These are phyloP conservation scores for Diaporthe destruens DNA, from an alignment of 2,329 filamentous ascomycete genomes.

Conservation along the genomic window DNA sequence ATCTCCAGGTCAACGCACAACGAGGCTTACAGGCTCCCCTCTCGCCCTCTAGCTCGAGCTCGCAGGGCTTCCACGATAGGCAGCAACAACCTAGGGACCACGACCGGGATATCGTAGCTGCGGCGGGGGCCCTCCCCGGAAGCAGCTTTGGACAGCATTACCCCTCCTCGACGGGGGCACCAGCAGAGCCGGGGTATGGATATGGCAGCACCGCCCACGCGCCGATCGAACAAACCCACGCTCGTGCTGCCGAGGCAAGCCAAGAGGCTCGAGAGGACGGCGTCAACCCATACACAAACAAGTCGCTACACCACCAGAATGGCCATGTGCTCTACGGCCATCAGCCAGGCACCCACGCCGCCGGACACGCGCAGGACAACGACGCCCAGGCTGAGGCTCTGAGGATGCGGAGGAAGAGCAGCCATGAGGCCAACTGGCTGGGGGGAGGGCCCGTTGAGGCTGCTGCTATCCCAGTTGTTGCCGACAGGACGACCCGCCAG, in stretches of 20 bases:
- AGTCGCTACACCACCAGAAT: constrained; percentile 51
- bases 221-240: constrained; percentile 62
- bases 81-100: constrained; percentile 38
- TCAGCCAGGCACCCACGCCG: constrained; percentile 27
- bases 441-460: constrained; percentile 7
- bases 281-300: constrained; percentile 68
- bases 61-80: constrained; percentile 61
- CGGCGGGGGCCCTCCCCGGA: constrained; percentile 67
- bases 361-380: constrained; percentile 12
- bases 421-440: constrained; percentile 20
- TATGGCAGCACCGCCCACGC: constrained; percentile 62
- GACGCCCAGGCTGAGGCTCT: background rate
- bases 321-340: constrained; percentile 26
- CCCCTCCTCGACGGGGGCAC: constrained; percentile 35
- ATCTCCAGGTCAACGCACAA: constrained; percentile 83
- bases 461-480: constrained; percentile 16
- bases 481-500: background rate
- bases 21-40: constrained; percentile 84
- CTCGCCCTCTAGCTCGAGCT: constrained; percentile 86
- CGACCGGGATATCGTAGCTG: constrained; percentile 72
- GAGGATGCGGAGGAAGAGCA: constrained; percentile 17
- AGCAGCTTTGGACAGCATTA: constrained; percentile 55
- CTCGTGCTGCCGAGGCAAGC: constrained; percentile 63
- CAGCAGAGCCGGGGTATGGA: constrained; percentile 45
- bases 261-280: constrained; percentile 66